Evolutionary conservation across 2,329 filamentous ascomycete genomes (phyloP).

Genomic region (Aaosphaeria pasadenensis): DNA sequence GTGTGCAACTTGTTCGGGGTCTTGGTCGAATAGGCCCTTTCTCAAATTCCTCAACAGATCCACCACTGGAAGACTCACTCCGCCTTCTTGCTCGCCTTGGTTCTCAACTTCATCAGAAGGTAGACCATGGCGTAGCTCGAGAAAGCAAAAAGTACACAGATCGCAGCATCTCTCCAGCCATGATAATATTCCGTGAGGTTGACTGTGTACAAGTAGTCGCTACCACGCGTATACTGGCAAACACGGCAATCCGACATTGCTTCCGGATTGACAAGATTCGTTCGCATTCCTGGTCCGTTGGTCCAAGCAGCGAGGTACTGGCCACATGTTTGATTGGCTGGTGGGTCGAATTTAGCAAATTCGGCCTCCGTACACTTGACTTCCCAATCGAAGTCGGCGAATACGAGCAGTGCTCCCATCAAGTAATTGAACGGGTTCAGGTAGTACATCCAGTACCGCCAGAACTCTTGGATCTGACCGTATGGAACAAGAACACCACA

Average conservation of each 20-base stretch:
- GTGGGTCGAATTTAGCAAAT: constrained; percentile 47
- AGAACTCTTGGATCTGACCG: constrained; percentile 64
- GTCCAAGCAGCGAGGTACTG: constrained; percentile 57
- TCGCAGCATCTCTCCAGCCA: constrained; percentile 65
- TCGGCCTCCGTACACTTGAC: constrained; percentile 36
- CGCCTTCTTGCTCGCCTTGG: constrained; percentile 41
- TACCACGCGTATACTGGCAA: constrained; percentile 57
- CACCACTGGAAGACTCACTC: constrained; percentile 31
- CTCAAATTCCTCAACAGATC: too few relatives aligned
- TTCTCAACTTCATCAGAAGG: constrained; percentile 41
- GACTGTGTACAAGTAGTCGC: constrained; percentile 58
- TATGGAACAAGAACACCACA: constrained; percentile 62
- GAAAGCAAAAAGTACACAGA: constrained; percentile 56
- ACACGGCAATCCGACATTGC: constrained; percentile 56
- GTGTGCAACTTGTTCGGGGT: too few relatives aligned
- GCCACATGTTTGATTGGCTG: constrained; percentile 53
- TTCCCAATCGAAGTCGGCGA: constrained; percentile 40
- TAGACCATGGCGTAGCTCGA: constrained; percentile 54
- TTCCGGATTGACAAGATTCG: constrained; percentile 60
- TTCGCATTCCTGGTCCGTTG: constrained; percentile 43
- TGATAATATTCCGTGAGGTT: constrained; percentile 61
- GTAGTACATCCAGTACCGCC: constrained; percentile 49
- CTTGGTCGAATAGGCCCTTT: too few relatives aligned
- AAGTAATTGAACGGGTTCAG: constrained; percentile 45
- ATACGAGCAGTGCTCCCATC: constrained; percentile 39